Evolutionary conservation across 257 asterid species (phyloP), one percentile per base, ranked within the genome.

Genomic region (Oldenlandia corymbosa): DNA sequence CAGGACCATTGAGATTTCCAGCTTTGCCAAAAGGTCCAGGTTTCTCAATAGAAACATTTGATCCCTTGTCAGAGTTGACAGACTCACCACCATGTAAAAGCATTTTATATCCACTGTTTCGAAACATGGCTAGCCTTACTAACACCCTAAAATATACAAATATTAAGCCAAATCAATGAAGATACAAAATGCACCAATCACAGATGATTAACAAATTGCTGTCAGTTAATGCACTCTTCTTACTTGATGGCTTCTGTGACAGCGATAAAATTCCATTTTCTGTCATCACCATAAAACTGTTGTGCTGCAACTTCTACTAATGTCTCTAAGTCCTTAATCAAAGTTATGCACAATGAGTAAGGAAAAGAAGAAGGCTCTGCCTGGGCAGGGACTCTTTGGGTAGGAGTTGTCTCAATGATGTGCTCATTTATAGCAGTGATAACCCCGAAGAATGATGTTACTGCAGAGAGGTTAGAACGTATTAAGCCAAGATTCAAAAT

Each of bases 241-340:
- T 84, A 90, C 99, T 93, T 93, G 77, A 69, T 75, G 57, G 84
- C 89, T 79, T 93, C 99, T 47, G 88, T 81, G 62, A 79, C 32
- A 68, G 92, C 96, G 68, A 93, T 77, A 70, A 85, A 83, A 70
- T 83, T 84, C 99, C 99, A 93, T 81, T 90, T 93, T 70, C 73
- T 87, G 17, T 84, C 96, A 66, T 85, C 95, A 5, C 99, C 99
- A 59, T 71, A 84, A 31, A 73, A 76, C 60, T 87, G 96, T 59
- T 84, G 90, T 13, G 97, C 99, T 32, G 73, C 90, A 76, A 93
- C 99, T 81, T 93, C 97, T 67, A 93, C 85, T 58, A 93, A 81
- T 57, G 97, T 90, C 78, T 93, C 99, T 85, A 93, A 76, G 82
- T 90, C 99, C 76, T 91, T 93, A 16, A 90, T 88, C 82, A 93